phyloP scores from a whole-genome alignment of 768 basidiomycete genomes.

The Suillus subalutaceus region DNA sequence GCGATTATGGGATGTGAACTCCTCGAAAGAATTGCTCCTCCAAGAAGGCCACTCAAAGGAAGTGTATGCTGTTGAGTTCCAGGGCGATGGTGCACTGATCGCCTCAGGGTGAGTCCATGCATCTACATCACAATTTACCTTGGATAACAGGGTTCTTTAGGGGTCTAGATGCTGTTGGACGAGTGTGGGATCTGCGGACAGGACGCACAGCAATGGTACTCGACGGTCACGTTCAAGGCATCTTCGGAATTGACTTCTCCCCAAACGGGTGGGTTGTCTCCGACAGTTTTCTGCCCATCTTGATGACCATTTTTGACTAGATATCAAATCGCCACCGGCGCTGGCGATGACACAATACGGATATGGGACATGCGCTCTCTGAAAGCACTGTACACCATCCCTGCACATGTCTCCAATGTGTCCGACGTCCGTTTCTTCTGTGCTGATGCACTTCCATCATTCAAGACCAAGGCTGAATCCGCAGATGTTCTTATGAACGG shows the following conservation, averaged over 20 bases:
- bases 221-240: slow-evolving; percentile 94
- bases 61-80: slow-evolving; percentile 95
- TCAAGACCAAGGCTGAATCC: slow-evolving; percentile 38
- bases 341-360: slow-evolving; percentile 95
- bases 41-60: slow-evolving; percentile 99
- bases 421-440: slow-evolving; percentile 96
- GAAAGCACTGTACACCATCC: slow-evolving; percentile 93
- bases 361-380: slow-evolving; percentile 98
- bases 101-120: slow-evolving; percentile 79
- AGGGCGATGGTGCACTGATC: slow-evolving; percentile 89
- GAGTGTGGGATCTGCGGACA: slow-evolving; percentile 96
- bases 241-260: slow-evolving; percentile 89
- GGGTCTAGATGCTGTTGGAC: slow-evolving; percentile 94
- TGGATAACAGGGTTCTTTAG: slow-evolving; percentile 41
- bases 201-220: slow-evolving; percentile 97
- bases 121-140: neutral
- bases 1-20: slow-evolving; percentile 93
- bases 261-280: slow-evolving; percentile 81
- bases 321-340: slow-evolving; percentile 96
- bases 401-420: slow-evolving; percentile 93
- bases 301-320: slow-evolving; percentile 43
- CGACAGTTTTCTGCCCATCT: neutral
- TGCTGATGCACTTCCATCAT: slow-evolving; percentile 52
- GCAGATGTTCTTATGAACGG: slow-evolving; percentile 56
- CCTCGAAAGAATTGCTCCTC: slow-evolving; percentile 76